Conservation (phyloP, 257 asterid species). For the Solanum stenotomum region DNA sequence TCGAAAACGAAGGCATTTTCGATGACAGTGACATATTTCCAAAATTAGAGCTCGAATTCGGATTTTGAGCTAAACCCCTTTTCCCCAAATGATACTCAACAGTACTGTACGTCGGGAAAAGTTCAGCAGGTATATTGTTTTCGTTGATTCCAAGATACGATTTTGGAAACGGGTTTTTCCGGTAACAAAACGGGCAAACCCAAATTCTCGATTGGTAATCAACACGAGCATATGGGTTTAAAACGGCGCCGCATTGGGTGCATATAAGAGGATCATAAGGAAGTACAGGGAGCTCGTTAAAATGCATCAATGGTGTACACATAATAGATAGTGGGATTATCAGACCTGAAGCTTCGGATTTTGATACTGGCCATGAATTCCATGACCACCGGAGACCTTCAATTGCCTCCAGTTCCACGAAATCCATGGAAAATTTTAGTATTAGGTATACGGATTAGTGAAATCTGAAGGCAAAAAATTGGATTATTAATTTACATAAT, state of each 20-base stretch:
- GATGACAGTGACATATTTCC: constrained; percentile 33
- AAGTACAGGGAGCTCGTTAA: constrained; percentile 73
- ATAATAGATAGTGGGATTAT: constrained; percentile 78
- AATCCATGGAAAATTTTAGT: constrained; percentile 50
- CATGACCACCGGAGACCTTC: constrained; percentile 99
- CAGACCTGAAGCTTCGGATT: constrained; percentile 52
- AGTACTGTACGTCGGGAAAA: constrained; percentile 87
- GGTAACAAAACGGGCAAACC: constrained; percentile 73
- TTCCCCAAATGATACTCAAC: constrained; percentile 70
- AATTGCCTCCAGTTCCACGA: constrained; percentile 78
- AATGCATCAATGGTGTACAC: constrained; percentile 68
- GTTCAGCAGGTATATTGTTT: constrained; percentile 86
- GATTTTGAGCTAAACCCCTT: constrained; percentile 15
- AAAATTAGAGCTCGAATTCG: constrained; percentile 21
- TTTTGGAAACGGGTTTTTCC: constrained; percentile 60
- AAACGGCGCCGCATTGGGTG: constrained; percentile 58
- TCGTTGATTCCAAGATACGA: constrained; percentile 59
- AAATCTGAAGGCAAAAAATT: background rate
- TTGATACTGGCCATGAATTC: constrained; percentile 85
- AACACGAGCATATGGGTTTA: constrained; percentile 86
- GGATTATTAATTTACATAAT: background rate
- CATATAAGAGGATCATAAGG: constrained; percentile 69
- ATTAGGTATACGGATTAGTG: background rate
- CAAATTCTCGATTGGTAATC: constrained; percentile 64
- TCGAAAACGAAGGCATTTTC: constrained; percentile 27